Base-by-base conservation (phyloP, 306 rosid species). In the Trichosanthes cucumerina region DNA sequence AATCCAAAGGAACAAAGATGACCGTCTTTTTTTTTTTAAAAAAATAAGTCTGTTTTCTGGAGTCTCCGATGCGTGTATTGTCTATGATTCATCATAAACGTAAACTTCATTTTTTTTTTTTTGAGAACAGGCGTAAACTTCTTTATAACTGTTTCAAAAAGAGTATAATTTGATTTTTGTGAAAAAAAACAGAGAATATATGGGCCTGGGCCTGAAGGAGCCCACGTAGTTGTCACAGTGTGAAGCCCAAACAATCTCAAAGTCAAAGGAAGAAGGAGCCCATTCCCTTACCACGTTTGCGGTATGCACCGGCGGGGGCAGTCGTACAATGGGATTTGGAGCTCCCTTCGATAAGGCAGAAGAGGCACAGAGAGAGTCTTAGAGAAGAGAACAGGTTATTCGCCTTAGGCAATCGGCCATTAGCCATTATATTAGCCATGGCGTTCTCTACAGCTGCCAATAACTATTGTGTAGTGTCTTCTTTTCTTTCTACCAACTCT, bases 401-500 rank as follows among this genome's bases (percentile, higher is more conserved):
- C 34, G 49, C 60, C 62, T 75, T 54, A 53, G 24, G 24, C 59
- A n/a, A n/a, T 41, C 6, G 7, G 46, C 46, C 14, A 44, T 1
- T 44, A 44, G 13, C 49, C 34, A 4, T 8, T 63, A n/a, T n/a
- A n/a, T n/a, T n/a, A 33, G 74, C 80, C 44, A 78, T 78, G 80
- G 75, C 80, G 54, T 46, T 66, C 73, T 78, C 57, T 33, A 11
- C 80, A 13, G 5, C 26, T 19, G 60, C 60, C 18, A 65, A 3
- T 19, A 60, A 69, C 52, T 43, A 15, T 10, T 78, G 60, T 62
- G 10, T 47, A 8, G 11, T 62, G 19, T 60, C 80, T 63, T 49
- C 56, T 44, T 46, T 63, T 47, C 23, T 43, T 63, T 78, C 13
- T 8, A 5, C n/a, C 33, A 78, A 44, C 24, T 59, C 80, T 78